Base-by-base conservation (phyloP, 1,284 basidiomycete species). In the Apiotrichum montevideense region DNA sequence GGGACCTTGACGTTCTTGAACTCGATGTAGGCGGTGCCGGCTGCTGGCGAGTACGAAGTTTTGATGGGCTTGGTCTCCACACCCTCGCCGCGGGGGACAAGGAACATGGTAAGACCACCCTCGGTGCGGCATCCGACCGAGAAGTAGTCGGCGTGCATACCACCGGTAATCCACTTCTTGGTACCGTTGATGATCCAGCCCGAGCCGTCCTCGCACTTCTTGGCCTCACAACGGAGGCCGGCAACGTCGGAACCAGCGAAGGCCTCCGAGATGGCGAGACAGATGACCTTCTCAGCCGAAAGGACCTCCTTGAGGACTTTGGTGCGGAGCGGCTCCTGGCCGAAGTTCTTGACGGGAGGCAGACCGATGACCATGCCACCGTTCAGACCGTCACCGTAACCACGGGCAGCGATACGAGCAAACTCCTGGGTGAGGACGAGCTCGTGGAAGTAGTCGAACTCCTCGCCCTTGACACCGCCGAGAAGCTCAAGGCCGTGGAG, bases 121-220 rank as follows among this genome's bases (percentile, higher is more conserved):
- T 89, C 80, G 43, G 76, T 77, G 34, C 40, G 35, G 55, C 57
- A 58, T 45, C 61, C 61, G 50, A 62, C 61, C 39, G 61, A 56
- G 57, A 76, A 77, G 67, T 75, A 77, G 59, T 76, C 73, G 35
- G 74, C 70, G 62, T 76, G 73, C 73, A 76, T 78, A 52, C 88
- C 90, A 66, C 94, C 96, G 44, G 93, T 94, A 69, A 97, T 97
- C 94, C 93, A 96, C 67, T 80, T 80, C 77, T 95, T 94, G 13
- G 89, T 91, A 9, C 90, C 91, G 65, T 90, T 91, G 66, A 94
- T 85, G 59, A 89, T 86, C 72, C 79, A 81, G 63, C 73, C 73
- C 64, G 88, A 76, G 48, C 90, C 91, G 69, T 95, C 91, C 63
- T 87, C 84, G 40, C 82, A 86, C 74, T 92, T 88, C 50, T 80